Percentiles rank a stretch among this genome's conserved stretches.
Evolutionary conservation across 176 grass and related monocot species (phyloP).

Genomic region (Ampelocalamus luodianensis): DNA sequence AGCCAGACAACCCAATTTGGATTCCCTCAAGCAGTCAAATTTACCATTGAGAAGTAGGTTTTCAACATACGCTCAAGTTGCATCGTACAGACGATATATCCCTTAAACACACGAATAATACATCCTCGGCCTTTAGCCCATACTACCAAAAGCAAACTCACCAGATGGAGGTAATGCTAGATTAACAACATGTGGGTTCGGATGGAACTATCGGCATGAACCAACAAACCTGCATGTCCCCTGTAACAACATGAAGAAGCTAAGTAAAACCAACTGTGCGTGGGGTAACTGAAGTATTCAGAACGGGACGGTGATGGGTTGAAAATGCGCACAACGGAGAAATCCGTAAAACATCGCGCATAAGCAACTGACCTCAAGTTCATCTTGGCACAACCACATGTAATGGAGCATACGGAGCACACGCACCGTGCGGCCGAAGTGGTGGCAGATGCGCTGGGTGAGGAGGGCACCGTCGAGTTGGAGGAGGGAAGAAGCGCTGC

Average conservation of each 20-base stretch:
- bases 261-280: not conserved
- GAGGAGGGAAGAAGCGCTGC: slow-evolving; percentile 35
- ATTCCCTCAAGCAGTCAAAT: not conserved
- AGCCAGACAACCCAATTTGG: not conserved
- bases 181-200: slow-evolving; percentile 49
- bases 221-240: slow-evolving; percentile 75
- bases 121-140: not conserved
- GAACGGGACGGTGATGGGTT: not conserved
- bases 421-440: slow-evolving; percentile 71
- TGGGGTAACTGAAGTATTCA: not conserved
- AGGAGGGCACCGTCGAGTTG: slow-evolving; percentile 54
- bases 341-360: no score
- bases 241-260: slow-evolving; percentile 37
- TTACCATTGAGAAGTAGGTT: not conserved
- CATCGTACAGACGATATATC: not conserved
- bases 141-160: slow-evolving; percentile 29
- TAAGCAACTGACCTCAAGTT: not conserved
- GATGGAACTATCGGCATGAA: slow-evolving; percentile 80
- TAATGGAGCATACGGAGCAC: not conserved
- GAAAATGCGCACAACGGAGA: not conserved
- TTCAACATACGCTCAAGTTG: not conserved
- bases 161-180: slow-evolving; percentile 45
- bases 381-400: not conserved
- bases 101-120: not conserved
- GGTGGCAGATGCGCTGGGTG: slow-evolving; percentile 66